A percentile compares a stretch with the other conserved stretches of the same genome.
Conservation (phyloP, 2,329 filamentous ascomycete genomes). For the Zalaria sp. region DNA sequence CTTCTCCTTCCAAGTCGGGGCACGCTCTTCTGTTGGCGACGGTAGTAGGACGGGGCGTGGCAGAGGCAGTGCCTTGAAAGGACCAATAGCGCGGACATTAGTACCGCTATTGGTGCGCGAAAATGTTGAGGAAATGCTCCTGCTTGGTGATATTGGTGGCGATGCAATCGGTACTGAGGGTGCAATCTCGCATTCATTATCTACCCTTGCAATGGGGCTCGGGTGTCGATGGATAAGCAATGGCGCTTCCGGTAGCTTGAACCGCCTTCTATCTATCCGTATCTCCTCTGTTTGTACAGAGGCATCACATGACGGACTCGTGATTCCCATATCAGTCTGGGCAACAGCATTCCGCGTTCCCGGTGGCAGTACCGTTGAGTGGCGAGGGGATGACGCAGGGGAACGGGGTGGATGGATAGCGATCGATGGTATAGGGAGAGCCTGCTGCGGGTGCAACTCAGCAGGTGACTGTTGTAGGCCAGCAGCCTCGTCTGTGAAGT, state of each 20-base stretch:
- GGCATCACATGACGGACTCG: conserved; percentile 34
- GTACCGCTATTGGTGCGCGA: conserved; percentile 10
- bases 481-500: conserved; percentile 6
- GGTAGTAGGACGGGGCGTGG: conserved; percentile 17
- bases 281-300: conserved; percentile 86
- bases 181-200: too few relatives aligned
- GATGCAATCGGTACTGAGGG: too few relatives aligned
- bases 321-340: conserved; percentile 51
- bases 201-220: too few relatives aligned
- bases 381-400: conserved; percentile 63
- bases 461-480: not conserved
- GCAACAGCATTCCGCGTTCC: conserved; percentile 68
- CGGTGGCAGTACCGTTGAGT: conserved; percentile 59
- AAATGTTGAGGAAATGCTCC: not conserved
- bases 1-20: not conserved
- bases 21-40: not conserved
- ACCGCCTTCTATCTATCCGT: conserved; percentile 62
- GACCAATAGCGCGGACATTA: conserved; percentile 12
- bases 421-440: conserved; percentile 50
- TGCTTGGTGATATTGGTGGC: too few relatives aligned
- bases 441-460: conserved; percentile 1
- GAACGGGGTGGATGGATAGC: conserved; percentile 81
- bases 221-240: conserved; percentile 30
- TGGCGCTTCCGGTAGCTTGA: conserved; percentile 62
- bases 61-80: conserved; percentile 17